phyloP scores from a whole-genome alignment of 495 filamentous ascomycete species.

The Neurospora sublineolata region DNA sequence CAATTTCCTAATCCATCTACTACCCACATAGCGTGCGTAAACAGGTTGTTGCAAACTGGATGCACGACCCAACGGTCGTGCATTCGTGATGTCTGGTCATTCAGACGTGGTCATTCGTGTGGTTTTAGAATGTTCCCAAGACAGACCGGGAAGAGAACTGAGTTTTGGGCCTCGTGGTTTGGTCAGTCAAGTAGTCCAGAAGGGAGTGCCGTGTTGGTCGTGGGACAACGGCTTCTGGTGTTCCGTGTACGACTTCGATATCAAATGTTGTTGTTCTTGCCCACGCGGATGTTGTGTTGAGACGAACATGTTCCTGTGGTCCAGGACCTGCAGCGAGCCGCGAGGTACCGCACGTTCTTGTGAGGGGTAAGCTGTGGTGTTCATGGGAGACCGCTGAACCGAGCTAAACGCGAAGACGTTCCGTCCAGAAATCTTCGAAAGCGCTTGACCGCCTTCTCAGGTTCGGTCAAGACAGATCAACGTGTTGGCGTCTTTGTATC shows the following conservation, averaged over 20 bases:
- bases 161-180: not conserved
- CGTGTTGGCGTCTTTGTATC: no score
- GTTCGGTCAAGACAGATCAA: no score
- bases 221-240: not conserved
- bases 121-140: not conserved
- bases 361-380: not conserved
- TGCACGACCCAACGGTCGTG: not conserved
- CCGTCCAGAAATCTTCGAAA: no score
- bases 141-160: not conserved
- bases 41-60: not conserved
- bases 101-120: not conserved
- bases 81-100: not conserved
- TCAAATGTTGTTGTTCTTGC: not conserved
- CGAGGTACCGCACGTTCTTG: not conserved
- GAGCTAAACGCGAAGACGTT: no score
- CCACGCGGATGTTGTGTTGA: not conserved
- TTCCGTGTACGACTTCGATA: not conserved
- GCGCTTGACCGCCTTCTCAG: no score
- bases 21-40: not conserved
- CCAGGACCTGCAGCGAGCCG: not conserved
- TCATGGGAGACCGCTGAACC: not conserved
- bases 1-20: not conserved
- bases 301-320: not conserved
- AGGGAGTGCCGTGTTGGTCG: not conserved
- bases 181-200: not conserved